Percentiles rank a stretch among this genome's conserved stretches.
Evolutionary conservation across 192 early-diverging fungal species (phyloP).

Genomic region (Backusella parvicylindrica): DNA sequence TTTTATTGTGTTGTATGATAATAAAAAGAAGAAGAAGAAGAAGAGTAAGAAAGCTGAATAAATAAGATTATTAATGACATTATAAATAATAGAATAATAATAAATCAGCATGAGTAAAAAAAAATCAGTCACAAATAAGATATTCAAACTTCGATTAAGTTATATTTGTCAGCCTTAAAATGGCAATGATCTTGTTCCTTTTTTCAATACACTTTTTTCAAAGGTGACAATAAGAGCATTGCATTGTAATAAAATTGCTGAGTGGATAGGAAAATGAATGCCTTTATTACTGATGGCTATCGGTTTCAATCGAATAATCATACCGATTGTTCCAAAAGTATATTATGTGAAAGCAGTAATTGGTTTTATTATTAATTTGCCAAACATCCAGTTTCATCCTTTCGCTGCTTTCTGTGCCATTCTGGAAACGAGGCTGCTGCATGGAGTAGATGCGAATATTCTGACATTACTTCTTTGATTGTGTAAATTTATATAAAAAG

Average conservation of each 20-base stretch:
- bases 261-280: conserved; percentile 80
- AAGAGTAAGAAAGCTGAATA: background rate
- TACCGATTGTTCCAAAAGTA: conserved; percentile 64
- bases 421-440: conserved; percentile 61
- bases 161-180: background rate
- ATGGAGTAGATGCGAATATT: conserved; percentile 92
- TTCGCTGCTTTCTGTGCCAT: conserved; percentile 83
- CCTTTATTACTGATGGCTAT: conserved; percentile 78
- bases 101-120: background rate
- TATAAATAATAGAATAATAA: background rate
- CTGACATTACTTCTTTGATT: conserved; percentile 83
- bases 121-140: background rate
- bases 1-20: background rate
- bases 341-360: conserved; percentile 82
- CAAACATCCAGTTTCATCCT: conserved; percentile 73
- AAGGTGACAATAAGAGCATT: conserved; percentile 1
- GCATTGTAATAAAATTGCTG: conserved; percentile 51
- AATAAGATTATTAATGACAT: background rate
- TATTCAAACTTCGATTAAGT: background rate
- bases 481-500: conserved; percentile 39
- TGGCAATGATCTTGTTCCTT: background rate
- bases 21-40: background rate
- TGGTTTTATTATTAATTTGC: conserved; percentile 69
- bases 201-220: background rate
- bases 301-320: conserved; percentile 73